A percentile compares a stretch with the other conserved stretches of the same genome.
Evolutionary conservation across 768 basidiomycete species (phyloP).

Genomic region (Agaricus blazei): DNA sequence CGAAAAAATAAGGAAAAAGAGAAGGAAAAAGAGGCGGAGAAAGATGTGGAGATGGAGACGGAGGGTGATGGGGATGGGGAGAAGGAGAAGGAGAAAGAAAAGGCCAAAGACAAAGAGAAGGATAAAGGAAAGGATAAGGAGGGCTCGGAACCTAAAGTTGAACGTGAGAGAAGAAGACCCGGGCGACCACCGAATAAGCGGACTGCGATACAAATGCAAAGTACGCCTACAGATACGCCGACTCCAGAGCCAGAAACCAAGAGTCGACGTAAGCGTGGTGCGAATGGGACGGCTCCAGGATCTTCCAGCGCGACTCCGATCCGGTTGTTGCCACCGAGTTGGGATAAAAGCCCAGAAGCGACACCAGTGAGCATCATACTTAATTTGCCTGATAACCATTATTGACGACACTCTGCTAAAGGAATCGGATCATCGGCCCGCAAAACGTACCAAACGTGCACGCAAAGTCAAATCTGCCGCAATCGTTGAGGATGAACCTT

Average conservation of each 20-base stretch:
- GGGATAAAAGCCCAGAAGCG: constrained; percentile 20
- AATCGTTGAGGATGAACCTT: constrained; percentile 29
- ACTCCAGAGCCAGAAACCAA: constrained; percentile 63
- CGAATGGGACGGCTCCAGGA: too few species aligned
- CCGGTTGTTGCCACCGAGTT: constrained; percentile 14
- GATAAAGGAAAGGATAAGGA: neutral
- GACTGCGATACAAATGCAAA: constrained; percentile 27
- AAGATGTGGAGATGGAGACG: neutral
- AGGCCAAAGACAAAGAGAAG: neutral
- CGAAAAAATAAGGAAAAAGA: constrained; percentile 8
- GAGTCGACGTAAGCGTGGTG: constrained; percentile 24
- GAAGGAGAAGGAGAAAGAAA: constrained; percentile 1
- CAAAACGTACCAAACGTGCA: constrained; percentile 33
- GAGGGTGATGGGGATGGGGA: neutral
- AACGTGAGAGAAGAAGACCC: constrained; percentile 27
- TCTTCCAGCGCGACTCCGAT: constrained; percentile 14
- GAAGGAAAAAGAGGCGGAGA: constrained; percentile 5
- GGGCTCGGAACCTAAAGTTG: constrained; percentile 5
- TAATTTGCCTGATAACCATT: neutral
- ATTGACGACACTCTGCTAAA: constrained; percentile 12
- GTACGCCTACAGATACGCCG: constrained; percentile 50
- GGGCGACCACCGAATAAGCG: constrained; percentile 29
- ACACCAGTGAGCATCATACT: constrained; percentile 12
- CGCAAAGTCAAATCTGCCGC: constrained; percentile 40
- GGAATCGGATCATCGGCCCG: constrained; percentile 30